Evolutionary conservation across 1,139 yeast genomes (phyloP), one percentile per base, ranked within the genome.

Genomic region (Saccharomyces hybrid): DNA sequence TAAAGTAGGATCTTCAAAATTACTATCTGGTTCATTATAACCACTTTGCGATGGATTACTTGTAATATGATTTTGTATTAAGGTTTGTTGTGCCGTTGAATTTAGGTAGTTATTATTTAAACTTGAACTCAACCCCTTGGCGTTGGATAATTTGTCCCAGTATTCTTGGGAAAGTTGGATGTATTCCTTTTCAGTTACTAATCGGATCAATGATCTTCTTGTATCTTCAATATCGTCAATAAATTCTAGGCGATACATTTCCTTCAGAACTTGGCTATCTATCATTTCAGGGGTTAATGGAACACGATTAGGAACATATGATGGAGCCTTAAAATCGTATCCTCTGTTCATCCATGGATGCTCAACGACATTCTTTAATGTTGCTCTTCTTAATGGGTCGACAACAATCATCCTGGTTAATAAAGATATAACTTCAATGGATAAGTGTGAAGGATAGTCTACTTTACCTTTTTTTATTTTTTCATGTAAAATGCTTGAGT

Each of bases 311-410:
- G 98, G 97, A 44, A 93, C 72, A 67, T 84, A 86, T 50, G 84
- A 83, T 5, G 84, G 79, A 2, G 88, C 84, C 0, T 85, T 80
- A 49, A 79, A 80, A 57, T 90, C 97, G 67, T 82, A 90, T 16
- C 97, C 97, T 68, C 85, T 84, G 57, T 78, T 79, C 89, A 95
- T 86, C 99, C 99, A 93, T 2, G 97, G 97, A 64, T 93, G 99
- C 57, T 80, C 78, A 62, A 87, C 78, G 6, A 93, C 88, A 66
- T 90, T 97, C 55, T 78, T 77, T 58, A 95, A 75, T 0, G 86
- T 72, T 0, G 97, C 97, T 66, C 99, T 82, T 58, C 83, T 83
- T 3, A 74, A 65, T 5, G 97, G 96, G 65, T 89, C 89, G 5
- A 93, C 97, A 44, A 90, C 96, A 56, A 95, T 78, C 97, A 95